phyloP scores from a whole-genome alignment of 768 basidiomycete genomes.

The Suillus decipiens region DNA sequence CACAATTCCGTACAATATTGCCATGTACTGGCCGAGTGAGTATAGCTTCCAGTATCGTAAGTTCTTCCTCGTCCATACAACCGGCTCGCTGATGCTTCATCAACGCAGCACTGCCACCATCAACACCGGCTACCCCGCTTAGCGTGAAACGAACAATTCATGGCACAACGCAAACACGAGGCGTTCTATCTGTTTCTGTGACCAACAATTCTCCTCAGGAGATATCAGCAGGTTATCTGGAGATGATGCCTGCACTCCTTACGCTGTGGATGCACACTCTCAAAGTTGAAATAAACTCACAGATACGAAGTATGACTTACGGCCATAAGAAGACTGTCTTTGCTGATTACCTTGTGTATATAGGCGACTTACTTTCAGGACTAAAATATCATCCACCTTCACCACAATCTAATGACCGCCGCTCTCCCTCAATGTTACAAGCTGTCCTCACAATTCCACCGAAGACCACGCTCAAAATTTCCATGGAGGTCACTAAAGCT shows the following conservation, averaged over 20 bases:
- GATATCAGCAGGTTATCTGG: constrained; percentile 62
- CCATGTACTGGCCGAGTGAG: constrained; percentile 55
- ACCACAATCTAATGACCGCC: constrained; percentile 18
- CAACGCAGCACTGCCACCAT: constrained; percentile 37
- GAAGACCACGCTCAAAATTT: constrained; percentile 59
- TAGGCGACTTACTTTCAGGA: constrained; percentile 66
- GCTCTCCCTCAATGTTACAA: constrained; percentile 69
- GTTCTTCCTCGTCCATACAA: constrained; percentile 19
- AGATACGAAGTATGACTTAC: constrained; percentile 1
- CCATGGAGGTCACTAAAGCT: constrained; percentile 75
- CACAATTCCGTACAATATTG: constrained; percentile 51
- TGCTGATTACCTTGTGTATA: background rate
- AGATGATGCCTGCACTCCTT: constrained; percentile 92
- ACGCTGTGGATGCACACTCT: constrained; percentile 88
- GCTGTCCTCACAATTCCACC: constrained; percentile 71
- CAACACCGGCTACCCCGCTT: constrained; percentile 51
- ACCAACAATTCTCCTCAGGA: constrained; percentile 56
- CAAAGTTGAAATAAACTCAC: constrained; percentile 42
- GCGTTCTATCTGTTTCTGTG: constrained; percentile 67
- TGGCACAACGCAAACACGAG: constrained; percentile 75
- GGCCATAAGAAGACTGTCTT: background rate
- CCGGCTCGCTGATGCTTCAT: constrained; percentile 6
- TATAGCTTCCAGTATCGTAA: constrained; percentile 59
- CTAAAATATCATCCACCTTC: constrained; percentile 57
- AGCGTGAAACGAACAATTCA: constrained; percentile 65